phyloP scores from a whole-genome alignment of 805 yeast genomes.

The Nakazawaea laoshanensis region DNA sequence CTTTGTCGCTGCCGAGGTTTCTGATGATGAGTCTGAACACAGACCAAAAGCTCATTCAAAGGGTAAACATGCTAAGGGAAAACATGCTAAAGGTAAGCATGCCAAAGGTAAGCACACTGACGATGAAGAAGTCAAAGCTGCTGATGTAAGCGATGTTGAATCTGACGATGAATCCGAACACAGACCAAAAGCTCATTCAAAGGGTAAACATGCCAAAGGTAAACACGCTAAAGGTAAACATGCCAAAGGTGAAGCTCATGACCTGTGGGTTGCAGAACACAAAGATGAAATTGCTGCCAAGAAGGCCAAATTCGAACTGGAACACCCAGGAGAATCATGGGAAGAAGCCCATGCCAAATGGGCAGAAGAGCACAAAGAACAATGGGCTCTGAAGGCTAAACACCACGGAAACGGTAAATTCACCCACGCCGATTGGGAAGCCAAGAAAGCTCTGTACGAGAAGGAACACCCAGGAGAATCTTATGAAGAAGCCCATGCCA shows the following conservation, averaged over 20 bases:
- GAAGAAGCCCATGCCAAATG: too few relatives aligned
- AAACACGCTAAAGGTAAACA: neutral
- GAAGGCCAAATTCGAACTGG: neutral
- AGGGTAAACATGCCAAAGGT: slow-evolving; percentile 1
- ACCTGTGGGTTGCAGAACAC: neutral
- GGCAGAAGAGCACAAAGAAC: too few relatives aligned
- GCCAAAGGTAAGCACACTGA: neutral
- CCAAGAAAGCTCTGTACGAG: too few relatives aligned
- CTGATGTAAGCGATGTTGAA: slow-evolving; percentile 1
- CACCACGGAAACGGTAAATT: too few relatives aligned
- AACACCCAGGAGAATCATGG: neutral
- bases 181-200: neutral
- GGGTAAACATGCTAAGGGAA: neutral
- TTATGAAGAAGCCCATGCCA: too few relatives aligned
- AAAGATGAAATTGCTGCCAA: neutral
- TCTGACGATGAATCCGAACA: neutral
- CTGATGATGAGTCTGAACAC: neutral
- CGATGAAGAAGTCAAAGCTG: neutral
- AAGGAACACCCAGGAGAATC: too few relatives aligned
- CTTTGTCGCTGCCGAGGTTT: too few relatives aligned
- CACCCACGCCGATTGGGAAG: too few relatives aligned
- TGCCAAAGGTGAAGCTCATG: neutral
- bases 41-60: too few relatives aligned
- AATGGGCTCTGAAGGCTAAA: too few relatives aligned
- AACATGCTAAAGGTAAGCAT: too few relatives aligned